These are phyloP conservation scores for Cladobotryum protrusum DNA, from an alignment of 2,329 filamentous ascomycete genomes.

Conservation along the genomic window DNA sequence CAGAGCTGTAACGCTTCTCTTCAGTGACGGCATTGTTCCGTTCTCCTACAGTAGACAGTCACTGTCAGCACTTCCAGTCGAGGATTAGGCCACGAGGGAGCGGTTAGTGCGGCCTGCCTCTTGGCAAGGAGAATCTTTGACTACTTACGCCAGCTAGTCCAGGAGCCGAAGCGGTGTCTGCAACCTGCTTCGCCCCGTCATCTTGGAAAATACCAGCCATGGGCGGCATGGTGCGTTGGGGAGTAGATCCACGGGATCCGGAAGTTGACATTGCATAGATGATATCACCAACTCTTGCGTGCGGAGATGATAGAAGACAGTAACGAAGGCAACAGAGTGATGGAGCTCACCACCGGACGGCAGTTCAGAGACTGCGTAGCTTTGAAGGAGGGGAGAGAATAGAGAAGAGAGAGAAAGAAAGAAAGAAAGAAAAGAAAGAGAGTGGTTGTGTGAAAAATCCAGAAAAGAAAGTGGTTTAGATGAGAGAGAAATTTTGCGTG, in stretches of 20 bases:
- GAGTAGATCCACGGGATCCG: constrained; percentile 22
- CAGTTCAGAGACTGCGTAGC: no score
- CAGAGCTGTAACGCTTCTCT: constrained; percentile 42
- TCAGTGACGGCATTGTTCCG: constrained; percentile 18
- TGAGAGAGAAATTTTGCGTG: constrained; percentile 3
- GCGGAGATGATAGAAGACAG: constrained; percentile 10
- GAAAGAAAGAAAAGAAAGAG: no score
- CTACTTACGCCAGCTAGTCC: constrained; percentile 16
- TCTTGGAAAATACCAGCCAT: constrained; percentile 15
- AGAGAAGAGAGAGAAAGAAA: constrained; percentile 20
- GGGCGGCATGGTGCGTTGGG: constrained; percentile 18
- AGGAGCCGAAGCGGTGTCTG: constrained; percentile 13
- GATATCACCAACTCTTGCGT: background rate
- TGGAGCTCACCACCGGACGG: background rate
- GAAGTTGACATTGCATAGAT: constrained; percentile 25
- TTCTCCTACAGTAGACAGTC: constrained; percentile 16
- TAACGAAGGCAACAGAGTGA: background rate
- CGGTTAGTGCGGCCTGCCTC: no score
- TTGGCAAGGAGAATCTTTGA: background rate
- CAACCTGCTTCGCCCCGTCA: constrained; percentile 14
- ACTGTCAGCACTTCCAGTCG: background rate
- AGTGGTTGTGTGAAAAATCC: constrained; percentile 1
- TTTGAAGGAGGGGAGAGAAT: constrained; percentile 16
- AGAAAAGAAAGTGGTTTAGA: constrained; percentile 2
- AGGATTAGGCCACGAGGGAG: background rate